Evolutionary conservation across 192 early-diverging fungal species (phyloP).

Genomic region (Coemansia sp.): DNA sequence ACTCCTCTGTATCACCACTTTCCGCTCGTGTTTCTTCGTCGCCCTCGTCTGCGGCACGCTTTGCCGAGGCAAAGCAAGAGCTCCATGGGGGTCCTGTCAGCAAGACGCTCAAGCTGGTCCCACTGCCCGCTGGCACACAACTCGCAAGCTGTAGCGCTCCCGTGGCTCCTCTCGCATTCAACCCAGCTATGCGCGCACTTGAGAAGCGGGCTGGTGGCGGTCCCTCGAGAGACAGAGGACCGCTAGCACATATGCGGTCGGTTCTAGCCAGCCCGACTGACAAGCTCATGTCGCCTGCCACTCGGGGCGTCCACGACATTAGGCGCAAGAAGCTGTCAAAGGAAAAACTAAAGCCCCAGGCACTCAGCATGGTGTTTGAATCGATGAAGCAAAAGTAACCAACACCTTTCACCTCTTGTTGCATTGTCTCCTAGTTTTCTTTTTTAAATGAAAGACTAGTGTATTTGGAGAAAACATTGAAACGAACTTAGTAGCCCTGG

Average conservation of each 20-base stretch:
- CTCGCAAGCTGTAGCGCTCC: not conserved
- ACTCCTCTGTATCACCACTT: not conserved
- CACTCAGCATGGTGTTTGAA: slow-evolving; percentile 26
- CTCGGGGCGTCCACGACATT: slow-evolving; percentile 31
- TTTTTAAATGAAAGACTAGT: not conserved
- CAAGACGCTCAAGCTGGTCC: not conserved
- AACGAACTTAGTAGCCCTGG: slow-evolving; percentile 25
- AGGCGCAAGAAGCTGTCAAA: slow-evolving; percentile 29
- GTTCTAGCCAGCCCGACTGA: slow-evolving; percentile 43
- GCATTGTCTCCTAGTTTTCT: not conserved
- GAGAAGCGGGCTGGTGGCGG: slow-evolving; percentile 8
- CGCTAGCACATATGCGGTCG: slow-evolving; percentile 11
- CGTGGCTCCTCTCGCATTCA: not conserved
- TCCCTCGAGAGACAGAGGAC: not conserved
- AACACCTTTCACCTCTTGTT: not conserved
- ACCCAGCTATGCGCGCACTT: slow-evolving; percentile 20
- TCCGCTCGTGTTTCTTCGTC: not conserved
- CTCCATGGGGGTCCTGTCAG: not conserved
- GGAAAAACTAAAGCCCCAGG: slow-evolving; percentile 19
- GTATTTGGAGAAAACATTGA: not conserved
- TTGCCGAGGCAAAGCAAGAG: not conserved
- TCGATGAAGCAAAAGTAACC: slow-evolving; percentile 31
- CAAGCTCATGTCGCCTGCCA: slow-evolving; percentile 43
- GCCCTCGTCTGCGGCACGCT: not conserved
- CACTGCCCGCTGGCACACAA: not conserved